A percentile compares a stretch with the other conserved stretches of the same genome.
Conservation (phyloP, 495 filamentous ascomycete genomes). For the Aspergillus indologenus region DNA sequence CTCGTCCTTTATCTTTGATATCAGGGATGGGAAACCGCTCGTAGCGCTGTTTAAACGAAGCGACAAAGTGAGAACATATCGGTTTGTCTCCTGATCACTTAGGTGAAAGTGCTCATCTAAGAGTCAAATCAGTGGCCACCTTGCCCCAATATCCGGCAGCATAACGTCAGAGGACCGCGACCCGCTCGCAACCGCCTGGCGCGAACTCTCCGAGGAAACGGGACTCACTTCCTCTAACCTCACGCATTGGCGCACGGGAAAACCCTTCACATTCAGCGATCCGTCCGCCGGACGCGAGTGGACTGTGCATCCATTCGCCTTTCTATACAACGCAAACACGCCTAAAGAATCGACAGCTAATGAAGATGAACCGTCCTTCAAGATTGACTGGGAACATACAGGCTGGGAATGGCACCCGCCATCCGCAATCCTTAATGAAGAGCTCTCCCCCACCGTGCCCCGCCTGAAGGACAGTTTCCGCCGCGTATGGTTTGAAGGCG, state of each 20-base stretch:
- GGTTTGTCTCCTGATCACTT: constrained; percentile 17
- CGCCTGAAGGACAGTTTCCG: constrained; percentile 52
- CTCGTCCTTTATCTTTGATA: constrained; percentile 55
- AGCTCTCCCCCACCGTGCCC: constrained; percentile 50
- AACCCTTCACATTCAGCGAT: constrained; percentile 57
- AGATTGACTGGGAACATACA: constrained; percentile 63
- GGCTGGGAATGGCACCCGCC: constrained; percentile 56
- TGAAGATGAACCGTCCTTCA: constrained; percentile 40
- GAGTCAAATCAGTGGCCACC: constrained; percentile 43
- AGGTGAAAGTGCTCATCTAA: not conserved
- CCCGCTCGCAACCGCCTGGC: constrained; percentile 54
- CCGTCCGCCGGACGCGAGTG: constrained; percentile 50
- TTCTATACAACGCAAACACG: constrained; percentile 40
- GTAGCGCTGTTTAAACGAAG: constrained; percentile 61
- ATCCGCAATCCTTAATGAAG: constrained; percentile 33
- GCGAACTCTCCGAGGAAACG: constrained; percentile 64
- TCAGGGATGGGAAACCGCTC: constrained; percentile 25
- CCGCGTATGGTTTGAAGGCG: constrained; percentile 55
- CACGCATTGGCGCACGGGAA: constrained; percentile 53
- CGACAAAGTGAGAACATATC: constrained; percentile 55
- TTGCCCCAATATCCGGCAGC: constrained; percentile 59
- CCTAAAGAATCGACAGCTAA: constrained; percentile 16
- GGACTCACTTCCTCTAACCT: constrained; percentile 44
- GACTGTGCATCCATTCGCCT: constrained; percentile 63
- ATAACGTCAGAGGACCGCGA: constrained; percentile 50